Conservation (phyloP, 2,329 filamentous ascomycete genomes). For the Aspergillus sp. region DNA sequence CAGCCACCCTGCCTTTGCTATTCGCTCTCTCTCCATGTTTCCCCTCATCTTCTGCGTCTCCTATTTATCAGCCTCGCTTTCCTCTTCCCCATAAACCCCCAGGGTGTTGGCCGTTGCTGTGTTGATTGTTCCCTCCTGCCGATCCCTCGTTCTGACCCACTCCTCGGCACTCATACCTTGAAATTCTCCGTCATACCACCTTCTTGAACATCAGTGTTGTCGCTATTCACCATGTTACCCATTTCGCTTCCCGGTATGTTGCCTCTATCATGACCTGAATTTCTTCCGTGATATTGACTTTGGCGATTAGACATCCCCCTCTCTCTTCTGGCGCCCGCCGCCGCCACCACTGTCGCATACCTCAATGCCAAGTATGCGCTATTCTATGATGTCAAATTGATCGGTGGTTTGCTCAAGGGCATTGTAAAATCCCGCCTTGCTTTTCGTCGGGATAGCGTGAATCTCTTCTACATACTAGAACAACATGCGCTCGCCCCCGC, state of each 20-base stretch:
- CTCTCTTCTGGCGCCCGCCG: slow-evolving; percentile 56
- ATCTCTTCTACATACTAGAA: slow-evolving; percentile 75
- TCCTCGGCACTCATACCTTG: not conserved
- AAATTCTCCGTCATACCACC: not conserved
- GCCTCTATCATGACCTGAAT: too few species aligned
- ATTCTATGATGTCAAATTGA: slow-evolving; percentile 63
- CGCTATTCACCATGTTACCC: not conserved
- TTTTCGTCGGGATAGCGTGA: slow-evolving; percentile 62
- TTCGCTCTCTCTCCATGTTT: not conserved
- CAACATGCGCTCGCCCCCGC: slow-evolving; percentile 60
- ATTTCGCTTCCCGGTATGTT: slow-evolving; percentile 20
- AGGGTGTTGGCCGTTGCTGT: too few species aligned
- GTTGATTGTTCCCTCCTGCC: too few species aligned
- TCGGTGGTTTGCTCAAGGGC: slow-evolving; percentile 56
- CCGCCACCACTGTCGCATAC: slow-evolving; percentile 70
- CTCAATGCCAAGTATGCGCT: slow-evolving; percentile 70
- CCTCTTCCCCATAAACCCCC: not conserved
- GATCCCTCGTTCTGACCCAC: not conserved
- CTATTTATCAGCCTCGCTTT: not conserved
- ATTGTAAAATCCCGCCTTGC: slow-evolving; percentile 46
- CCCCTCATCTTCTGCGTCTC: not conserved
- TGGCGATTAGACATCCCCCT: slow-evolving; percentile 34
- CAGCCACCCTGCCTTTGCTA: not conserved
- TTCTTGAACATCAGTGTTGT: not conserved
- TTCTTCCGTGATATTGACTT: not conserved